Evolutionary conservation across 1,139 yeast species (phyloP).

Genomic region (Maudiozyma humilis): DNA sequence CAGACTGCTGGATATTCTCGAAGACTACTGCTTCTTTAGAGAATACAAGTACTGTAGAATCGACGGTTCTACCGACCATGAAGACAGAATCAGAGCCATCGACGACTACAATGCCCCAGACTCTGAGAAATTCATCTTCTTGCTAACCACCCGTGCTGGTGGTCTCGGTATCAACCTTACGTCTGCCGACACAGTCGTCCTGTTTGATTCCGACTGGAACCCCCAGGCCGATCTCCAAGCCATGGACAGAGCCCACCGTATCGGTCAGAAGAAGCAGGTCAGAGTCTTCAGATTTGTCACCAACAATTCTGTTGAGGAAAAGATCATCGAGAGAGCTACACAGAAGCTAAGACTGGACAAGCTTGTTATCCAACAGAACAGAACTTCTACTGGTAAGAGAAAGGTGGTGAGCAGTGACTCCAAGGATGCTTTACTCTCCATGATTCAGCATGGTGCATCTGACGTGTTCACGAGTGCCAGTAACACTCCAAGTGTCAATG

Average conservation of each 20-base stretch:
- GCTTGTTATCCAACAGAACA: slow-evolving; percentile 90
- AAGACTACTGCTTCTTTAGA: slow-evolving; percentile 82
- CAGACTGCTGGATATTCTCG: slow-evolving; percentile 79
- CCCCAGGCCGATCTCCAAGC: slow-evolving; percentile 99
- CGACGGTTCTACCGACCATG: slow-evolving; percentile 92
- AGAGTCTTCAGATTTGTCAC: slow-evolving; percentile 86
- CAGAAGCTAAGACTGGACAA: slow-evolving; percentile 89
- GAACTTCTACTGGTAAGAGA: slow-evolving; percentile 39
- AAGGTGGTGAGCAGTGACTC: slow-evolving; percentile 45
- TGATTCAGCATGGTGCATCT: slow-evolving; percentile 97
- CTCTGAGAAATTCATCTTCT: slow-evolving; percentile 73
- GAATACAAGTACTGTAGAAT: slow-evolving; percentile 84
- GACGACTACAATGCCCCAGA: slow-evolving; percentile 84
- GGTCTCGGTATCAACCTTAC: slow-evolving; percentile 94
- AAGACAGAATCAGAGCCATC: slow-evolving; percentile 83
- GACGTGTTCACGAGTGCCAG: slow-evolving; percentile 54
- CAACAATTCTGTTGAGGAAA: slow-evolving; percentile 93
- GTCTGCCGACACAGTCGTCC: slow-evolving; percentile 81
- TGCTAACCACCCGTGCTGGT: slow-evolving; percentile 96
- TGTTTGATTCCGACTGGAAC: slow-evolving; percentile 96
- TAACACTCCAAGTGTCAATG: slow-evolving; percentile 5
- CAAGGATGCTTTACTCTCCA: slow-evolving; percentile 79
- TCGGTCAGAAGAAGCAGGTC: slow-evolving; percentile 95
- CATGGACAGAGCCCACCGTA: slow-evolving; percentile 97
- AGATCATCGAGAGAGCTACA: slow-evolving; percentile 90